Evolutionary conservation across 2,329 filamentous ascomycete genomes (phyloP).

Genomic region (Lachnellula occidentalis): DNA sequence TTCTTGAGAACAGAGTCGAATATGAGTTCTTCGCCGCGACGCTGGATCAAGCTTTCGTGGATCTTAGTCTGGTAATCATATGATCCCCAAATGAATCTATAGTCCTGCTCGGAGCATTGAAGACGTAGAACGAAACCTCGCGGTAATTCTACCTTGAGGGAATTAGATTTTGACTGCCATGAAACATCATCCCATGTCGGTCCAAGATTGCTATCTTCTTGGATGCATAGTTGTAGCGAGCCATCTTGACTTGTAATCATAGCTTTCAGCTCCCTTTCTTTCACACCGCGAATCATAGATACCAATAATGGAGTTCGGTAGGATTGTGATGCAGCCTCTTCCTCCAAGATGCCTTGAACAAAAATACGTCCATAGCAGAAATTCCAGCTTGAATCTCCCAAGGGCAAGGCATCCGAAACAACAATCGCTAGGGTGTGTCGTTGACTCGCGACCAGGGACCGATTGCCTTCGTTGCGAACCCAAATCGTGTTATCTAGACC

Average conservation of each 20-base stretch:
- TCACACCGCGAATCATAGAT: slow-evolving; percentile 65
- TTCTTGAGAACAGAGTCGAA: slow-evolving; percentile 65
- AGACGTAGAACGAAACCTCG: slow-evolving; percentile 70
- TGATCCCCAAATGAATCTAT: slow-evolving; percentile 72
- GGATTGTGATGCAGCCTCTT: slow-evolving; percentile 62
- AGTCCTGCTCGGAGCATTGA: slow-evolving; percentile 70
- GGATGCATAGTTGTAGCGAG: slow-evolving; percentile 68
- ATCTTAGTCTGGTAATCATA: slow-evolving; percentile 79
- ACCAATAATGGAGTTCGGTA: slow-evolving; percentile 69
- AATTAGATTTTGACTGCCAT: slow-evolving; percentile 65
- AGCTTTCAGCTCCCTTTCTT: slow-evolving; percentile 65
- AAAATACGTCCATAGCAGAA: slow-evolving; percentile 79
- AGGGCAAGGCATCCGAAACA: slow-evolving; percentile 62
- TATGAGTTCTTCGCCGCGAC: slow-evolving; percentile 62
- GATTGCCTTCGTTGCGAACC: slow-evolving; percentile 55
- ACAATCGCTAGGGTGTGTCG: slow-evolving; percentile 31
- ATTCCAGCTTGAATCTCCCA: slow-evolving; percentile 66
- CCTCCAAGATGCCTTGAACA: slow-evolving; percentile 69
- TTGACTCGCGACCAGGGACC: slow-evolving; percentile 25
- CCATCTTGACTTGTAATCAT: slow-evolving; percentile 76
- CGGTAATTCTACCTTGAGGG: slow-evolving; percentile 65
- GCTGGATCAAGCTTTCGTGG: slow-evolving; percentile 63
- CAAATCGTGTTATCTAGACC: slow-evolving; percentile 77
- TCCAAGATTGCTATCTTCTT: slow-evolving; percentile 60
- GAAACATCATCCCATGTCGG: slow-evolving; percentile 76